A percentile compares a stretch with the other conserved stretches of the same genome.
phyloP scores from a whole-genome alignment of 768 basidiomycete genomes.

The Rhodosporidiobolus odoratus region DNA sequence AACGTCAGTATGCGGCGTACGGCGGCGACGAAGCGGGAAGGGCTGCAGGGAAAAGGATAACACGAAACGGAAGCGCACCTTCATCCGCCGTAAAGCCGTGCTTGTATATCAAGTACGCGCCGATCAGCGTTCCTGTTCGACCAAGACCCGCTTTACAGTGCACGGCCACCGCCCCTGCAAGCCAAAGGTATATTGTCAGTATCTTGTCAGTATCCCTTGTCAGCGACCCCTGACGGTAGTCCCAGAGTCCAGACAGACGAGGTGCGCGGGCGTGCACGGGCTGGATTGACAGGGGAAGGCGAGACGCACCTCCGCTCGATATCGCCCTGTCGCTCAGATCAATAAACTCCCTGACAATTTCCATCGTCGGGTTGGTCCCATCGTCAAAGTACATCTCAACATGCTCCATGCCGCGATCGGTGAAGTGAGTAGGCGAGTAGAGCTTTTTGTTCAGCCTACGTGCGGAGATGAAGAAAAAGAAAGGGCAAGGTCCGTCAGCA shows the following conservation, averaged over 20 bases:
- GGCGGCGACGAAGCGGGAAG: too few relatives aligned
- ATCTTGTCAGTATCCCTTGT: too few relatives aligned
- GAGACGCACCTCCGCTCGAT: slow-evolving; percentile 62
- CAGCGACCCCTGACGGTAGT: too few relatives aligned
- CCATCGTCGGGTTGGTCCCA: slow-evolving; percentile 93
- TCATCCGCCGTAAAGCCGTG: slow-evolving; percentile 80
- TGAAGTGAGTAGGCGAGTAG: slow-evolving; percentile 74
- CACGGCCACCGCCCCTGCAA: slow-evolving; percentile 37
- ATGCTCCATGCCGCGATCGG: slow-evolving; percentile 79
- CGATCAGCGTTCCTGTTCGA: slow-evolving; percentile 91
- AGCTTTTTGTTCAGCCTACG: slow-evolving; percentile 80
- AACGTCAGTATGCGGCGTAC: too few relatives aligned
- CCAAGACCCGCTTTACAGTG: slow-evolving; percentile 97
- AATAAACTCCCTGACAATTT: slow-evolving; percentile 87
- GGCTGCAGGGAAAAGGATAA: not conserved
- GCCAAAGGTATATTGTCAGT: too few relatives aligned
- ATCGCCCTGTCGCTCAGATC: slow-evolving; percentile 74
- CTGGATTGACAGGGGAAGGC: not conserved
- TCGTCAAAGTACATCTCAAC: slow-evolving; percentile 94
- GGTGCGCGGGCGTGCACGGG: too few relatives aligned
- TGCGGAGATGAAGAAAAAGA: not conserved
- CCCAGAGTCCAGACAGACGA: too few relatives aligned
- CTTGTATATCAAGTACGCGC: slow-evolving; percentile 97
- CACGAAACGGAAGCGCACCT: slow-evolving; percentile 3
- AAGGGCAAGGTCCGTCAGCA: not conserved